Base-by-base conservation (phyloP, 2,329 filamentous ascomycete genomes). In the Daldinia eschscholtzii region DNA sequence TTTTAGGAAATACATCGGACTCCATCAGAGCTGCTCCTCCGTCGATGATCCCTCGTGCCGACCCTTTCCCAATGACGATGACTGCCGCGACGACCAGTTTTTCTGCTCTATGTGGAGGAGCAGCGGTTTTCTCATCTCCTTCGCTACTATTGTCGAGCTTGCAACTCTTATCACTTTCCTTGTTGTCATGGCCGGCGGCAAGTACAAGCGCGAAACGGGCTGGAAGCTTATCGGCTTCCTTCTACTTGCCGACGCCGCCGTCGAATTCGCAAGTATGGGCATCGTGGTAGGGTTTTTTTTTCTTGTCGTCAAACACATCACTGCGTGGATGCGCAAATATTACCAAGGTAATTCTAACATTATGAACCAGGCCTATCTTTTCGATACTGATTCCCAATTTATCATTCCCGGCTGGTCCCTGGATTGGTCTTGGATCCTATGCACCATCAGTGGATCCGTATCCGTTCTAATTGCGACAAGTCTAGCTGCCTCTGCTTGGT, bases 81-180 rank as follows among this genome's bases (percentile, higher is more conserved):
- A 93, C 78, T 95, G 93, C 80, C 82, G 85, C 73, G 87, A 88
- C 59, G 87, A 91, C 73, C 86, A 89, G 58, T 89, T 90, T 76
- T 98, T 98, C 82, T 98, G 96, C 84, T 92, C 90, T 75, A 92
- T 97, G 86, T 99, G 95, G 95, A 88, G 92, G 66, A 93, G 90
- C 28, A 90, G 93, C 39, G 94, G 93, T 26, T 98, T 98, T 81
- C 81, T 97, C 71, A 93, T 97, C 83, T 92, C 91, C 59, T 92
- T 98, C 74, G 88, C 92, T 6, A 88, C 93, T 41, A 89, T 97
- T n/a, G 79, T 96, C 42, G 91, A 97, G 80, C 87, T 96, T 44
- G 93, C 92, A 62, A 90, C 90, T 6, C 81, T 97, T n/a, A 90
- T 97, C 30, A 88, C 90, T 18, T 97, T 95, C 80, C 76, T 91